Base-by-base conservation (phyloP, 2,329 filamentous ascomycete genomes). In the Penicillium brasilianum region DNA sequence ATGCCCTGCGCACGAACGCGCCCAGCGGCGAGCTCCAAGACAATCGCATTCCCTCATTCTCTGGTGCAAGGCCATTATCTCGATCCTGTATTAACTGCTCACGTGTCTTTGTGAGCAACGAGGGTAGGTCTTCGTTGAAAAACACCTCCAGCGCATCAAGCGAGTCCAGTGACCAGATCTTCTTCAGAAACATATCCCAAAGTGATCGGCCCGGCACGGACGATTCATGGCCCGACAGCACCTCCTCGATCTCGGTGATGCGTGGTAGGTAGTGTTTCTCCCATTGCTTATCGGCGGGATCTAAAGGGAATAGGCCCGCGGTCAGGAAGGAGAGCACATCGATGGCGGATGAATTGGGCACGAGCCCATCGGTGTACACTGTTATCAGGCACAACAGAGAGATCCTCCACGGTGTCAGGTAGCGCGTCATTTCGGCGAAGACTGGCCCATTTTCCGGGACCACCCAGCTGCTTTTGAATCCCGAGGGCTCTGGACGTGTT, bases 321-420 rank as follows among this genome's bases (percentile, higher is more conserved):
- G 92, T 85, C 64, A 96, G 83, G 78, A 96, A 95, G 44, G 90
- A 90, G 20, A 97, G 84, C 34, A 96, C 83, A 14, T 90, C 85
- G 46, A 94, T 85, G 25, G 89, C 88, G n/a, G 90, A 88, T 53
- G 85, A 83, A 62, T 85, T 87, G 2, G 90, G 89, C 16, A 93
- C 84, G 2, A 84, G 81, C 22, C 87, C 88, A 66, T 90, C 88
- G 39, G 87, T 87, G 77, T 99, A 98, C 57, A 97, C 83, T 69
- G 92, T 87, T 55, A 95, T 85, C 56, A 99, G 85, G 57, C 88
- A 87, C 58, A 98, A 84, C 25, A 97, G 84, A 71, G 90, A 89
- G 67, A 98, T 86, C 74, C 95, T 96, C 68, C 92, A 89, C 13
- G 94, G 91, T n/a, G 91, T 96, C 49, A 98, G 84, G 76, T 90